These are phyloP conservation scores for Sporothrix euskadiensis DNA, from an alignment of 2,329 filamentous ascomycete species.

Conservation along the genomic window DNA sequence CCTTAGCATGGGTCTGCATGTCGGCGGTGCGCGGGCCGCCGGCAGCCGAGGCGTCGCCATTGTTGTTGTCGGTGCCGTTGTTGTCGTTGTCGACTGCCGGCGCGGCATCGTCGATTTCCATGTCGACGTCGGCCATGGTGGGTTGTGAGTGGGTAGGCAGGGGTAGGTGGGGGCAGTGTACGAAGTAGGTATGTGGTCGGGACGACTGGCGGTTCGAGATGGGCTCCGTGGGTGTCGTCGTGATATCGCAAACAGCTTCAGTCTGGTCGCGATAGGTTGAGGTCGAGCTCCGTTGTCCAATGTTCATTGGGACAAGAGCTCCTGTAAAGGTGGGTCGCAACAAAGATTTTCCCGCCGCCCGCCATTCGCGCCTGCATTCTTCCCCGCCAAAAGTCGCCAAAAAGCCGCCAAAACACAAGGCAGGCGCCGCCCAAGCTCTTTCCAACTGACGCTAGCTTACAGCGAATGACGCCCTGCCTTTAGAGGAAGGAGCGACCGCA, in stretches of 20 bases:
- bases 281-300: background rate
- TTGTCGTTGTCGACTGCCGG: slow-evolving; percentile 7
- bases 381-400: background rate
- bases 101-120: slow-evolving; percentile 40
- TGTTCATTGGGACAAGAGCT: background rate
- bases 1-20: slow-evolving; percentile 71
- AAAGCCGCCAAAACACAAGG: background rate
- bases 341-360: slow-evolving; percentile 30
- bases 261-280: background rate
- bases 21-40: slow-evolving; percentile 44
- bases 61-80: slow-evolving; percentile 39
- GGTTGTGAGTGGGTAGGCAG: too few species aligned
- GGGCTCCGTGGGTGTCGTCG: too few species aligned
- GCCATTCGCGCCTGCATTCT: slow-evolving; percentile 3
- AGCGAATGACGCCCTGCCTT: background rate
- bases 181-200: too few species aligned
- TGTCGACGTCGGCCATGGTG: slow-evolving; percentile 38
- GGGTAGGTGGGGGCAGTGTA: background rate
- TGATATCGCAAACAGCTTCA: background rate
- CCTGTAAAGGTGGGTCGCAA: slow-evolving; percentile 21
- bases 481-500: background rate
- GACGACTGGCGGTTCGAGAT: too few species aligned
- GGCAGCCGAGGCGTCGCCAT: background rate
- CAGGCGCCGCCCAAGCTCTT: background rate
- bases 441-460: background rate